These are phyloP conservation scores for Beauveria bassiana DNA, from an alignment of 2,329 filamentous ascomycete genomes.

Conservation along the genomic window DNA sequence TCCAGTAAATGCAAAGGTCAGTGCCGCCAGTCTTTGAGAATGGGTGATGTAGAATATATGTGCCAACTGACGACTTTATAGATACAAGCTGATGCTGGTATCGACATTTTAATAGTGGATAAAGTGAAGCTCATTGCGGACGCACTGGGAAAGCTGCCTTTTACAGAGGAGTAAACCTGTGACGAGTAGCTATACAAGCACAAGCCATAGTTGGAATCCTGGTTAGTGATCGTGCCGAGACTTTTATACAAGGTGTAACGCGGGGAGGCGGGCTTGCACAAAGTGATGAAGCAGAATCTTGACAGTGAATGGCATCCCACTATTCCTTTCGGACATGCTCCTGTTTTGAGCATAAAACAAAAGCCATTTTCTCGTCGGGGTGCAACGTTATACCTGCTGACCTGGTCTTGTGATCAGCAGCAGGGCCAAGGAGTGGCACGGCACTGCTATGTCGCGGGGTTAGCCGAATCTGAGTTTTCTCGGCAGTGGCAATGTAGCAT, in stretches of 20 bases:
- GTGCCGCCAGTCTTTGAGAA: background rate
- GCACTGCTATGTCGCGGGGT: background rate
- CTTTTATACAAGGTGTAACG: no score
- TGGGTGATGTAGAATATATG: background rate
- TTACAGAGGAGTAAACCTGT: background rate
- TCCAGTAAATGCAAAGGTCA: constrained; percentile 12
- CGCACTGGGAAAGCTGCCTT: background rate
- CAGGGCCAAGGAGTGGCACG: background rate
- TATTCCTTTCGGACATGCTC: no score
- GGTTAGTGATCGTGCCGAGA: no score
- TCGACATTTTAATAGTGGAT: constrained; percentile 13
- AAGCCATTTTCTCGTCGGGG: background rate
- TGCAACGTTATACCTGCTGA: background rate
- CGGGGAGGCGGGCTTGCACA: no score
- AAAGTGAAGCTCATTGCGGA: constrained; percentile 13
- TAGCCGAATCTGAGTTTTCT: background rate
- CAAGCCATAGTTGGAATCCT: no score
- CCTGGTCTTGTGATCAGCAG: background rate
- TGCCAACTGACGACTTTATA: background rate
- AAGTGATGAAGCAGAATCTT: no score
- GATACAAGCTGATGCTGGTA: constrained; percentile 14
- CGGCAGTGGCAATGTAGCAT: background rate
- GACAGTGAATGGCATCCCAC: no score
- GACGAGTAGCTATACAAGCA: no score
- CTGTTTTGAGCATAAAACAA: no score